phyloP scores from a whole-genome alignment of 129 eudicot genomes.

The Apium graveolens region DNA sequence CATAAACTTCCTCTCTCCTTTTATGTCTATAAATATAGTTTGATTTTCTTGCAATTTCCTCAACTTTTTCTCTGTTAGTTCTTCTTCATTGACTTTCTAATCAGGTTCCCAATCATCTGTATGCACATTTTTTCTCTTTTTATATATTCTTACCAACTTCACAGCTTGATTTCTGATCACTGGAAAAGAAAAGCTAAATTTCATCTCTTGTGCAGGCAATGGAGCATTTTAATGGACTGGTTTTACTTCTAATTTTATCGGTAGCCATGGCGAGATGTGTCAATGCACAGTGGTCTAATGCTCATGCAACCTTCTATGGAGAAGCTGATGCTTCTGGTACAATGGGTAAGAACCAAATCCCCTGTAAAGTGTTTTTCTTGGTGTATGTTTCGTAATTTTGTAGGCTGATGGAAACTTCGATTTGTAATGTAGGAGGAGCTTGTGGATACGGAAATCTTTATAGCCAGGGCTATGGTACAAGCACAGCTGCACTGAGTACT shows the following conservation, averaged over 20 bases:
- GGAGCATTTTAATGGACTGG: conserved; percentile 8
- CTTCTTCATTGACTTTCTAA: not conserved
- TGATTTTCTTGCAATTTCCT: conserved; percentile 2
- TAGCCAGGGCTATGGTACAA: conserved; percentile 53
- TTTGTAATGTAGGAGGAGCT: conserved; percentile 35
- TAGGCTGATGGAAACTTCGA: not conserved
- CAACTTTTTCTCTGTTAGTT: not conserved
- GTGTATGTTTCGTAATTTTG: not conserved
- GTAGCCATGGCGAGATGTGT: conserved; percentile 11
- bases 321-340: conserved; percentile 39
- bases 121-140: not conserved
- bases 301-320: conserved; percentile 38
- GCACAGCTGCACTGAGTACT: conserved; percentile 48
- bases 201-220: conserved; percentile 12
- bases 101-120: not conserved
- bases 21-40: conserved; percentile 2
- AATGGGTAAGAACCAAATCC: conserved; percentile 22
- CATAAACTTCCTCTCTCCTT: not conserved
- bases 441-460: conserved; percentile 53
- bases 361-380: not conserved
- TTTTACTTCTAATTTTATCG: conserved; percentile 6
- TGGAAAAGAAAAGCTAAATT: not conserved
- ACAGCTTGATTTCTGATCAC: not conserved
- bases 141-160: not conserved
- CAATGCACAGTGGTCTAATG: conserved; percentile 18